A percentile compares a stretch with the other conserved stretches of the same genome.
Conservation (phyloP, 805 yeast genomes). For the Tetrapisispora pingtungensis region DNA sequence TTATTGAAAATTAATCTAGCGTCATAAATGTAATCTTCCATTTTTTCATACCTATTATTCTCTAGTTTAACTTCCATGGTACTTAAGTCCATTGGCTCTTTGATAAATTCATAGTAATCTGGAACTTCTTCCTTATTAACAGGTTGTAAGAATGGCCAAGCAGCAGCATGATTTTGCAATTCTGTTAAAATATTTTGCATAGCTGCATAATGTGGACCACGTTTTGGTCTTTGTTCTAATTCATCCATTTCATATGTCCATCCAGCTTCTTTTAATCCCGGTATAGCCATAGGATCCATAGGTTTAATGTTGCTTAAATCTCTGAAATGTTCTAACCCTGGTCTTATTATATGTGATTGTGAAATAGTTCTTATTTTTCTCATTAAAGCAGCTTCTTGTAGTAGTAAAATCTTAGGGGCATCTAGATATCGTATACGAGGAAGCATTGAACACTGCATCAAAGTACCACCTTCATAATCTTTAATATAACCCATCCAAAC, state of each 20-base stretch:
- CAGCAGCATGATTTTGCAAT: slow-evolving; percentile 86
- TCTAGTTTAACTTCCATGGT: slow-evolving; percentile 93
- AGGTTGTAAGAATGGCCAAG: slow-evolving; percentile 96
- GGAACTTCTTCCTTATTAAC: slow-evolving; percentile 91
- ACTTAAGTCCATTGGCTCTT: slow-evolving; percentile 95
- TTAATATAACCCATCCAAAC: slow-evolving; percentile 98
- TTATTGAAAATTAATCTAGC: slow-evolving; percentile 77
- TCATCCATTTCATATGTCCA: slow-evolving; percentile 99
- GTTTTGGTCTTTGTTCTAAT: slow-evolving; percentile 84
- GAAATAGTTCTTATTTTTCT: slow-evolving; percentile 73
- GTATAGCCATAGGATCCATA: slow-evolving; percentile 75
- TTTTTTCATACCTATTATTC: slow-evolving; percentile 78
- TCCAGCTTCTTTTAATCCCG: slow-evolving; percentile 88
- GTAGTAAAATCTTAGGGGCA: slow-evolving; percentile 68
- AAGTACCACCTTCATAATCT: slow-evolving; percentile 97
- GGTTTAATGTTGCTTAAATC: slow-evolving; percentile 37
- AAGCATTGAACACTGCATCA: slow-evolving; percentile 94
- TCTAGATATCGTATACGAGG: slow-evolving; percentile 85
- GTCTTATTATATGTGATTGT: slow-evolving; percentile 66
- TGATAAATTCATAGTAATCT: slow-evolving; percentile 90
- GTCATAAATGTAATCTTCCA: slow-evolving; percentile 89
- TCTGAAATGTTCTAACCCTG: slow-evolving; percentile 69
- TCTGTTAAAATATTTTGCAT: slow-evolving; percentile 86
- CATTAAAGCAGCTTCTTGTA: slow-evolving; percentile 87
- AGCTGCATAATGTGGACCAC: slow-evolving; percentile 89